Base-by-base conservation (phyloP, 192 early-diverging fungal genomes). In the Rhizophlyctis rosea region DNA sequence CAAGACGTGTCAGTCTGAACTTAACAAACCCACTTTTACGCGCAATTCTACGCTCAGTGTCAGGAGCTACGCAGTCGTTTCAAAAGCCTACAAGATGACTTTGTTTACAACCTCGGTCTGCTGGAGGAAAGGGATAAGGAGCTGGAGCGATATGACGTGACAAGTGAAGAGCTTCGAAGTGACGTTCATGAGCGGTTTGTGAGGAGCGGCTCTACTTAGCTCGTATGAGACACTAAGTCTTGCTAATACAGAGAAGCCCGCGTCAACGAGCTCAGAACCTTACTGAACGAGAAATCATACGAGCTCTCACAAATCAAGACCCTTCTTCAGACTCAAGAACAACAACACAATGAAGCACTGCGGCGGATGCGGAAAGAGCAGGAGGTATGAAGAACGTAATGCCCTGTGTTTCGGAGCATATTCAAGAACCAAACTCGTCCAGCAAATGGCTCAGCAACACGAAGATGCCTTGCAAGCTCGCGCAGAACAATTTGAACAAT, bases 91-190 rank as follows among this genome's bases (percentile, higher is more conserved):
- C 62, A 70, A 32, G 70, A 69, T 25, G 77, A 79, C 53, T 79
- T 79, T 54, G 32, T 51, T 14, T 79, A 64, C 59, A 79, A 79
- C 51, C 34, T 79, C 18, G 23, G 21, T 3, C 33, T 79, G 2
- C 48, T 79, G 16, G 70, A 65, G 30, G 73, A 79, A 3, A 57
- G 77, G 3, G 77, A 79, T 54, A 25, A 24, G 2, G 73, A 79
- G 30, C 64, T 79, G 3, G 73, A 79, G 33, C 16, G 31, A 30
- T 70, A 35, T 47, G 72, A 75, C 28, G 34, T 25, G 4, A 13
- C 51, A 39, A 57, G 63, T 7, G 67, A 67, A 3, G 58, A 36
- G 2, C 54, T 77, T 11, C 61, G 47, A 27, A 47, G 61, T 13
- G 65, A 60, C 13, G 25, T 71, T 4, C 51, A 59, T 36, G 71